These are phyloP conservation scores for Kwoniella heveanensis DNA, from an alignment of 768 basidiomycete genomes.

Conservation along the genomic window DNA sequence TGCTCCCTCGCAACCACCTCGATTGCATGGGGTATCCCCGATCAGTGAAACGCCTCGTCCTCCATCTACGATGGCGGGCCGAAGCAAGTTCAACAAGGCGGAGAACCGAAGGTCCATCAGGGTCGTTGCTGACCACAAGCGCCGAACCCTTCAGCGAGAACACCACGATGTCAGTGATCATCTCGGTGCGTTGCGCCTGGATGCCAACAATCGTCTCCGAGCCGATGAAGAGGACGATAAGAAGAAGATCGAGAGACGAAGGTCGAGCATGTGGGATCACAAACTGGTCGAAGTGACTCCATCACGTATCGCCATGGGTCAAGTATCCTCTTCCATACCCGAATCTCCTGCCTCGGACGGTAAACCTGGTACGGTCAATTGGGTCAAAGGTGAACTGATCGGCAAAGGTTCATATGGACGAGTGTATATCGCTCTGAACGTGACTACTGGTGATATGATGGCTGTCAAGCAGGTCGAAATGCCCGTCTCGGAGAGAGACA, in stretches of 20 bases:
- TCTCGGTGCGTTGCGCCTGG: background rate
- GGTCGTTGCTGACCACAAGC: slow-evolving; percentile 65
- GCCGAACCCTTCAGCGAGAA: slow-evolving; percentile 24
- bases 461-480: slow-evolving; percentile 99
- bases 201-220: slow-evolving; percentile 39
- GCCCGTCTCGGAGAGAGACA: slow-evolving; percentile 86
- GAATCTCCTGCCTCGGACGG: slow-evolving; percentile 44
- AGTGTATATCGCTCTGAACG: slow-evolving; percentile 93
- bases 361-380: slow-evolving; percentile 80
- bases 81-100: slow-evolving; percentile 45
- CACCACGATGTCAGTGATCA: slow-evolving; percentile 44
- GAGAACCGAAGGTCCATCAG: slow-evolving; percentile 75
- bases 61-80: slow-evolving; percentile 16
- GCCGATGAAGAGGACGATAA: slow-evolving; percentile 1
- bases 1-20: slow-evolving; percentile 28
- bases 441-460: slow-evolving; percentile 96
- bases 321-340: slow-evolving; percentile 36
- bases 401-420: slow-evolving; percentile 96
- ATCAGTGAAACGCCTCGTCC: slow-evolving; percentile 8
- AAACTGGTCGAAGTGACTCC: slow-evolving; percentile 90
- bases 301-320: slow-evolving; percentile 60
- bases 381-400: slow-evolving; percentile 97
- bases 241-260: slow-evolving; percentile 64
- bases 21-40: background rate
- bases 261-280: slow-evolving; percentile 94